phyloP scores from a whole-genome alignment of 1,284 basidiomycete species.

The Sphaerobolus stellatus region DNA sequence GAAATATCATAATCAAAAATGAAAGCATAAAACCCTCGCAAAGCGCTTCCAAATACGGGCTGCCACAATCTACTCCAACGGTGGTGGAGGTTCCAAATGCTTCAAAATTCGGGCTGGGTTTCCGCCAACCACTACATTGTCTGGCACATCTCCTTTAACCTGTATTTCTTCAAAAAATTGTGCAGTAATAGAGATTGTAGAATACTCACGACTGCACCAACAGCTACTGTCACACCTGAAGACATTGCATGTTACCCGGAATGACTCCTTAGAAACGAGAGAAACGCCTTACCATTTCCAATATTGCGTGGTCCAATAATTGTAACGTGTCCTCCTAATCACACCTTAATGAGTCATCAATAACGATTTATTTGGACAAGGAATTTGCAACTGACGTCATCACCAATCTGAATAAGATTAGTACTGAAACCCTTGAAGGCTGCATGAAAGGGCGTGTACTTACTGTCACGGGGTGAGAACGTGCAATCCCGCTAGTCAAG shows the following conservation, averaged over 20 bases:
- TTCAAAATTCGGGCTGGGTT: slow-evolving; percentile 8
- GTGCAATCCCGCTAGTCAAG: slow-evolving; percentile 1
- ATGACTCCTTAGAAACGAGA: no score
- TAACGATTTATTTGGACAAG: neutral
- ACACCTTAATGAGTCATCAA: neutral
- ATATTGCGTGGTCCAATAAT: slow-evolving; percentile 10
- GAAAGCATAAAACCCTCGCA: no score
- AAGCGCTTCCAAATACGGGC: no score
- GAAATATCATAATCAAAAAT: no score
- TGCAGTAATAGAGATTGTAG: neutral
- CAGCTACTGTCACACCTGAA: slow-evolving; percentile 8
- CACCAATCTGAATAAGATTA: slow-evolving; percentile 6
- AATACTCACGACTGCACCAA: slow-evolving; percentile 3
- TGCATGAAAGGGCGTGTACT: neutral
- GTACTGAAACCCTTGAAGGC: neutral
- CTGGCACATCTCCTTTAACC: slow-evolving; percentile 8
- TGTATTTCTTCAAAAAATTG: neutral
- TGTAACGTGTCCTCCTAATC: slow-evolving; percentile 7
- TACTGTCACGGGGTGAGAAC: slow-evolving; percentile 5
- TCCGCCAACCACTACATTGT: slow-evolving; percentile 11
- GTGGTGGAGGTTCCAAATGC: slow-evolving; percentile 4
- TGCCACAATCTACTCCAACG: no score
- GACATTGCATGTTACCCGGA: neutral
- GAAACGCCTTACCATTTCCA: slow-evolving; percentile 4
- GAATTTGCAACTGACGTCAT: slow-evolving; percentile 5